These are phyloP conservation scores for Sporothrix pallida DNA, from an alignment of 2,329 filamentous ascomycete species.

Conservation along the genomic window DNA sequence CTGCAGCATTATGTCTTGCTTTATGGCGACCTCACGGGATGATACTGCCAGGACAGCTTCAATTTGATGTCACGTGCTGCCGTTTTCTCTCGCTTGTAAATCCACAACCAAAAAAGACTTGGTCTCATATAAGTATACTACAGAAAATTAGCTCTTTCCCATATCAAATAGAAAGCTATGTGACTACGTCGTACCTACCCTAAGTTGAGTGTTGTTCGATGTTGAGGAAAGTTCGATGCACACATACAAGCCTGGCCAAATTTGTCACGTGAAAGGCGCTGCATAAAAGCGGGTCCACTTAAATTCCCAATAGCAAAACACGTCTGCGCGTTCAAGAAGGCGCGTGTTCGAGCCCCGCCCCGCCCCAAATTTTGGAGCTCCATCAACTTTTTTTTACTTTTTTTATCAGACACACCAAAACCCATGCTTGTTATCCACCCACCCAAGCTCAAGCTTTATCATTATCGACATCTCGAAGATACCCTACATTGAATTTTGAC, in stretches of 20 bases:
- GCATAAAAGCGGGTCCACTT: conserved; percentile 9
- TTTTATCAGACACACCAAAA: not conserved
- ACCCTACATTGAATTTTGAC: too few relatives aligned
- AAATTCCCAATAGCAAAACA: not conserved
- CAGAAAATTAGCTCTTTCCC: not conserved
- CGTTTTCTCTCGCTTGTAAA: not conserved
- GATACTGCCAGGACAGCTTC: not conserved
- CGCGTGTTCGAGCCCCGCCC: conserved; percentile 39
- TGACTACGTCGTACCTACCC: too few relatives aligned
- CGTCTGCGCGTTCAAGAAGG: conserved; percentile 29
- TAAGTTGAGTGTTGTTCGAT: not conserved
- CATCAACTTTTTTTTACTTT: conserved; percentile 25
- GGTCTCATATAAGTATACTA: too few relatives aligned
- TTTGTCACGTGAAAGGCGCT: not conserved
- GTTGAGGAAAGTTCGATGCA: not conserved
- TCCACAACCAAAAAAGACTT: not conserved
- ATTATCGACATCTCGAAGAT: not conserved
- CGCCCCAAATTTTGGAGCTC: conserved; percentile 18
- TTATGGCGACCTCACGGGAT: not conserved
- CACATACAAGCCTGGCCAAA: too few relatives aligned
- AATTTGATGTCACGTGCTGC: not conserved
- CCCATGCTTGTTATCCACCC: not conserved
- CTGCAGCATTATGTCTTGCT: not conserved
- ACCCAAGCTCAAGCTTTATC: not conserved
- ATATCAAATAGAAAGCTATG: not conserved